phyloP scores from a whole-genome alignment of 441 rosid genomes.

The Brassica balearica region DNA sequence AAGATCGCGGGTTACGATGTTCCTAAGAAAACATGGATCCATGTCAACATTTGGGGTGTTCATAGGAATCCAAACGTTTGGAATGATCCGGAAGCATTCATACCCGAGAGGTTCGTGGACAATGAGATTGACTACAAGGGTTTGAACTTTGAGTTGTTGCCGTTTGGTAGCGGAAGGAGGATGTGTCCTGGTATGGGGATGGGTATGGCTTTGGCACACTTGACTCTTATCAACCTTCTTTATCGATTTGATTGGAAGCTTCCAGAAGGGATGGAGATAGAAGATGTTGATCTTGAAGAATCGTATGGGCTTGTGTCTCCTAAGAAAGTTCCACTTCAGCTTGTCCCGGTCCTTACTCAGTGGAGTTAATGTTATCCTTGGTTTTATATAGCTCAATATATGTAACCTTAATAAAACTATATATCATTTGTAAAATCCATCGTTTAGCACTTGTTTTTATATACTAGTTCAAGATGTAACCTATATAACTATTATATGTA shows the following conservation, averaged over 20 bases:
- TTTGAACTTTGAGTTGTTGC: not conserved
- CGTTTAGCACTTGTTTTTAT: no score
- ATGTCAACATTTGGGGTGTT: constrained; percentile 1
- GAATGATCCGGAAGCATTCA: not conserved
- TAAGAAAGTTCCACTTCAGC: not conserved
- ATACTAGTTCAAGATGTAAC: not conserved
- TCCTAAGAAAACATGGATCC: not conserved
- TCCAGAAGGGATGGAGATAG: not conserved
- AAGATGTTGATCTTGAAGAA: constrained; percentile 2
- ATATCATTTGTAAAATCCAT: no score
- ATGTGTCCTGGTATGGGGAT: constrained; percentile 2
- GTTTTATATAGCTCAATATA: not conserved
- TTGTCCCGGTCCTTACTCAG: not conserved
- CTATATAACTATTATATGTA: not conserved
- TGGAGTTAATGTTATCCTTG: not conserved
- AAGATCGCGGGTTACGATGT: not conserved
- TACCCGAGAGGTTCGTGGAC: not conserved
- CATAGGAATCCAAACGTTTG: not conserved
- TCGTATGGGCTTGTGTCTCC: not conserved
- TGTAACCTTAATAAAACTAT: not conserved
- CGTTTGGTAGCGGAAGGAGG: not conserved
- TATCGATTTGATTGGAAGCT: constrained; percentile 9
- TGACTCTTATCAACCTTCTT: not conserved
- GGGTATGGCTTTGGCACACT: not conserved
- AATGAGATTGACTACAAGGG: not conserved